phyloP scores from a whole-genome alignment of 192 early-diverging fungal genomes.

The Haplosporangium gracile region DNA sequence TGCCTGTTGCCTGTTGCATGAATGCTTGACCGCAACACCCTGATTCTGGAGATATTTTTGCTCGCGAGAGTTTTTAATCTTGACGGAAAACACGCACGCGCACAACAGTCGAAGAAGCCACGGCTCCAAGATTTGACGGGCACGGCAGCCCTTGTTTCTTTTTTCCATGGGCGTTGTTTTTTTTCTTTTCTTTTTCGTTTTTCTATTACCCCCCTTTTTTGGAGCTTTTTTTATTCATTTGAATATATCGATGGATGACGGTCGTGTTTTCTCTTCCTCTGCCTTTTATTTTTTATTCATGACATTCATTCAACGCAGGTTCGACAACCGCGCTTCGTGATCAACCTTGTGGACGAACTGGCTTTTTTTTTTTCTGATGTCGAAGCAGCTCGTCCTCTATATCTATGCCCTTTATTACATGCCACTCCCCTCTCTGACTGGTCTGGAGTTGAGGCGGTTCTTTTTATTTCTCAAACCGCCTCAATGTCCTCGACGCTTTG shows the following conservation, averaged over 20 bases:
- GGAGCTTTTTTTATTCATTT: not conserved
- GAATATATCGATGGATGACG: not conserved
- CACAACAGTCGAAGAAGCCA: slow-evolving; percentile 12
- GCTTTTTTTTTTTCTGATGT: not conserved
- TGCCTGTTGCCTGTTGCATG: not conserved
- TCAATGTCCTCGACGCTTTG: slow-evolving; percentile 7
- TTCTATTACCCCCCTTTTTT: not conserved
- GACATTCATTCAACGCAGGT: not conserved
- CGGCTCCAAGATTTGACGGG: slow-evolving; percentile 37
- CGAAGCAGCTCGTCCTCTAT: too few species aligned
- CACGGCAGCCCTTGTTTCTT: slow-evolving; percentile 34
- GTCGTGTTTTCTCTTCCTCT: not conserved
- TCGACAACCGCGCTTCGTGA: not conserved
- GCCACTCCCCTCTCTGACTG: not conserved
- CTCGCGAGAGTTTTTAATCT: not conserved
- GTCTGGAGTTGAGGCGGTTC: not conserved
- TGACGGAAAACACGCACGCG: not conserved
- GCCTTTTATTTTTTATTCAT: not conserved
- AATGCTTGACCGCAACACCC: not conserved
- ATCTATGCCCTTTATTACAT: not conserved
- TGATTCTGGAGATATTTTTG: slow-evolving; percentile 15
- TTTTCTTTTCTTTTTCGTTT: not conserved
- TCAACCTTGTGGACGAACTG: not conserved
- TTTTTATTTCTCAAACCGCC: not conserved
- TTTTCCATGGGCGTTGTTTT: not conserved